Evolutionary conservation across 441 rosid genomes (phyloP), one percentile per base, ranked within the genome.

Genomic region (Rhodomyrtus psidioides): DNA sequence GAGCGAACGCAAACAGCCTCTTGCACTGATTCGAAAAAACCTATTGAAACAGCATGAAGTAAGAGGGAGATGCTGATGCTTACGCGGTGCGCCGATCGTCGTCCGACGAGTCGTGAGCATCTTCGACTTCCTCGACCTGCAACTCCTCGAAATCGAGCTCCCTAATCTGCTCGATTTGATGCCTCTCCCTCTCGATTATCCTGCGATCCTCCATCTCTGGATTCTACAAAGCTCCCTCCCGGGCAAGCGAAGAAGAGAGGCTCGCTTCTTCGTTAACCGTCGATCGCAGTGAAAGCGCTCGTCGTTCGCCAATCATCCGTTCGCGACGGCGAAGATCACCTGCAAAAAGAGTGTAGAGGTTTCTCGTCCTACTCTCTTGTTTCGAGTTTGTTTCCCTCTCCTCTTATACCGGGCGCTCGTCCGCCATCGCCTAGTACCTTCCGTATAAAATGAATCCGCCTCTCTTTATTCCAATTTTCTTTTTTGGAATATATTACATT

Each of bases 81-180:
- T 92, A 93, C 91, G 84, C 84, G 84, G 87, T 74, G 59, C 39
- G 84, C 10, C 81, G 93, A 53, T 90, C 92, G 75, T 92, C 97
- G 57, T 92, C 98, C 79, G 95, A 92, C 5, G 94, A 92, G 83
- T 88, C 93, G 81, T 27, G 86, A 58, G 85, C 82, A 81, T 90
- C 92, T 1, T 95, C 99, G 75, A 95, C 97, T 89, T 95, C 99
- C 86, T 96, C 98, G 42, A 95, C 93, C 88, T 95, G 98, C 85
- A 96, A 87, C 55, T 95, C 98, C 89, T 96, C 97, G 86, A 91
- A 90, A 53, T 97, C 98, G 85, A 97, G 98, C 92, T 92, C 91
- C 13, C 97, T 92, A 90, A 94, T 96, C 85, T 96, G 98, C 91
- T 94, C 94, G 84, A 97, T 97, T 89, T 92, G 98, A 23, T 87